Conservation (phyloP, 2,329 filamentous ascomycete species). For the Apiospora hydei region DNA sequence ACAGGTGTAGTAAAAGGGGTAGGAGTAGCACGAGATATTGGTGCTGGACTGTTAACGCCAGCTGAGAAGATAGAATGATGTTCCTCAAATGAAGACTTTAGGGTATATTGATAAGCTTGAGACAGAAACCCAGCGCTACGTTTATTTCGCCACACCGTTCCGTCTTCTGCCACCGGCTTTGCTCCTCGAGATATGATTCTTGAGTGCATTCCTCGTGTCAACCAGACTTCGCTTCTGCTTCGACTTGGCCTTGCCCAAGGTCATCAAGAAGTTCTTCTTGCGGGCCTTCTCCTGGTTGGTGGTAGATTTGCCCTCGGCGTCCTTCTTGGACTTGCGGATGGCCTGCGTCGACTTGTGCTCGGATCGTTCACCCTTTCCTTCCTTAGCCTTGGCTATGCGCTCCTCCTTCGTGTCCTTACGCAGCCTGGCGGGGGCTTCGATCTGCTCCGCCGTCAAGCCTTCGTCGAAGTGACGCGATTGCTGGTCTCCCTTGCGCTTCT, state of each 20-base stretch:
- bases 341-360: constrained; percentile 89
- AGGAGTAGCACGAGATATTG: neutral
- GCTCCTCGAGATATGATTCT: constrained; percentile 80
- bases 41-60: neutral
- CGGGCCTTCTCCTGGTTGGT: constrained; percentile 97
- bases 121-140: neutral
- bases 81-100: neutral
- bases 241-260: constrained; percentile 90
- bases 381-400: constrained; percentile 81
- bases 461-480: constrained; percentile 79
- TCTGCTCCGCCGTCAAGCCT: constrained; percentile 87
- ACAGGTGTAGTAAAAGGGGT: neutral
- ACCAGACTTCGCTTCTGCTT: constrained; percentile 95
- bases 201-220: constrained; percentile 81
- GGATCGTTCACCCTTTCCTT: constrained; percentile 77
- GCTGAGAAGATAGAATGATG: neutral
- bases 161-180: constrained; percentile 85
- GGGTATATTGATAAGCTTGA: constrained; percentile 9
- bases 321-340: constrained; percentile 85
- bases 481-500: constrained; percentile 58
- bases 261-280: constrained; percentile 99
- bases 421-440: constrained; percentile 83
- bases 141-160: constrained; percentile 57
- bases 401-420: constrained; percentile 91
- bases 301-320: constrained; percentile 88